Evolutionary conservation across 2,329 filamentous ascomycete genomes (phyloP).

Genomic region (Apiospora aurea): DNA sequence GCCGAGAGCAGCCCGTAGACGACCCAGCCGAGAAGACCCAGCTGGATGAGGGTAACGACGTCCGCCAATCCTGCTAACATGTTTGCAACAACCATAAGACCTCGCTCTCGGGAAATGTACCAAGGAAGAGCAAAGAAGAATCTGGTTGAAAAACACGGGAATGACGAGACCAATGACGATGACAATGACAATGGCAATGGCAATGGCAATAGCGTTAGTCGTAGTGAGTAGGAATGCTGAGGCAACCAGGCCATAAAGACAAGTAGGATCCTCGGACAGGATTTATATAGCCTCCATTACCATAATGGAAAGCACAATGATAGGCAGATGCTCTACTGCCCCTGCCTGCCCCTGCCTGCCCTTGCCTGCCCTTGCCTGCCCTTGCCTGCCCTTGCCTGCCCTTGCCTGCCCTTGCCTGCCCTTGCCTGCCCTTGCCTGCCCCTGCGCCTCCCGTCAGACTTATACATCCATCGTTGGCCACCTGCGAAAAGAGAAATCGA

Average conservation of each 20-base stretch:
- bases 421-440: no score
- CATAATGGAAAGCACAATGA: background rate
- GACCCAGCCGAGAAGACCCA: background rate
- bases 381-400: no score
- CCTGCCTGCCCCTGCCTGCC: background rate
- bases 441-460: constrained; percentile 17
- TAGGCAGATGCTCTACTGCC: background rate
- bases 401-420: no score
- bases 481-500: background rate
- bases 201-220: background rate
- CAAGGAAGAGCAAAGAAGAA: background rate
- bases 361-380: no score
- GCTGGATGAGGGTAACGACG: background rate
- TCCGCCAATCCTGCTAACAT: background rate
- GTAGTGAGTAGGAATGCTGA: background rate
- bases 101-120: background rate
- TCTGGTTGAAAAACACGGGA: background rate
- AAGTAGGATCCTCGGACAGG: no score
- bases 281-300: background rate
- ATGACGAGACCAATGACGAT: background rate
- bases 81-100: background rate
- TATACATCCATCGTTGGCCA: background rate
- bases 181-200: background rate
- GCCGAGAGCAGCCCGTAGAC: background rate
- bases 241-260: background rate